These are phyloP conservation scores for Pyricularia pennisetigena DNA, from an alignment of 2,329 filamentous ascomycete genomes.

Conservation along the genomic window DNA sequence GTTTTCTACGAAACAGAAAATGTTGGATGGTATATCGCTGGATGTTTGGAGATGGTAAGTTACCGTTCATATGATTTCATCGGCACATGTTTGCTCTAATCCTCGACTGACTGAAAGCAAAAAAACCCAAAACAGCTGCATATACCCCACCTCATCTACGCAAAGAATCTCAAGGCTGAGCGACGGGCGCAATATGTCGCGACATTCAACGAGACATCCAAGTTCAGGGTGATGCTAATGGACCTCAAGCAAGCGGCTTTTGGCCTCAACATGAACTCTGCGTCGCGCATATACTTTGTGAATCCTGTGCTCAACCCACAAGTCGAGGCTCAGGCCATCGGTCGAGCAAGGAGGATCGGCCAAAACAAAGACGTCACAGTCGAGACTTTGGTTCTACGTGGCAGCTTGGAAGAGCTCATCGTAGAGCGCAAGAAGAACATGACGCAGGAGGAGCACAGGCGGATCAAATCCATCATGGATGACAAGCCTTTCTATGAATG, in stretches of 20 bases:
- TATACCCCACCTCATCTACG: constrained; percentile 56
- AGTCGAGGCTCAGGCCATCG: constrained; percentile 84
- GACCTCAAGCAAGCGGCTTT: constrained; percentile 84
- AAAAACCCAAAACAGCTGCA: constrained; percentile 32
- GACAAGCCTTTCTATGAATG: constrained; percentile 46
- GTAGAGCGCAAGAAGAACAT: constrained; percentile 63
- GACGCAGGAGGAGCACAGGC: constrained; percentile 55
- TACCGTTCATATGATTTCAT: not conserved
- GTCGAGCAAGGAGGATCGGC: constrained; percentile 79
- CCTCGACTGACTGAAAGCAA: not conserved
- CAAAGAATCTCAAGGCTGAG: constrained; percentile 48
- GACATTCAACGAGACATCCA: constrained; percentile 61
- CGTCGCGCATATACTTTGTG: constrained; percentile 81
- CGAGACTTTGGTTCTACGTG: constrained; percentile 72
- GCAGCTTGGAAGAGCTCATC: constrained; percentile 79
- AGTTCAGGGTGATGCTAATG: constrained; percentile 76
- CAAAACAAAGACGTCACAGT: constrained; percentile 72
- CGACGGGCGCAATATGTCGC: constrained; percentile 67
- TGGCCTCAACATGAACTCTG: constrained; percentile 74
- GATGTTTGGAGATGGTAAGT: constrained; percentile 63
- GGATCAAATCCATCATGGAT: constrained; percentile 46
- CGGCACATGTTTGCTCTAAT: not conserved
- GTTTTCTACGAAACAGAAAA: constrained; percentile 90
- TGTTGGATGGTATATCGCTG: constrained; percentile 74
- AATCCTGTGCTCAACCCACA: constrained; percentile 80